phyloP scores from a whole-genome alignment of 2,329 filamentous ascomycete genomes.

The Trichoderma pleuroti region DNA sequence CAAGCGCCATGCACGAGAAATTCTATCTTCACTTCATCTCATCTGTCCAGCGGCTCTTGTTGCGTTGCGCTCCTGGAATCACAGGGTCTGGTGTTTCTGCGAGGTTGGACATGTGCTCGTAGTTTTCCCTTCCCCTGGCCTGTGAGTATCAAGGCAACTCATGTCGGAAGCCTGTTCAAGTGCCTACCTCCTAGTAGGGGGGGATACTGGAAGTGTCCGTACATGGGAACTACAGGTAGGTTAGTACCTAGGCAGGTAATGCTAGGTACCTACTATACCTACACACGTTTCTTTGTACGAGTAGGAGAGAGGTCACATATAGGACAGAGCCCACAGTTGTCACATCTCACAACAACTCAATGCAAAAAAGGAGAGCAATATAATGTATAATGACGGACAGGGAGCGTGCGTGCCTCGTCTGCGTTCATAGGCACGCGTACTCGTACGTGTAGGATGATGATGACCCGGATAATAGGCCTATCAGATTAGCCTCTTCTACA shows the following conservation, averaged over 20 bases:
- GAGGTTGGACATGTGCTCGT: background rate
- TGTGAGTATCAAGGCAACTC: background rate
- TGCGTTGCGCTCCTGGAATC: background rate
- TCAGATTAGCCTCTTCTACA: background rate
- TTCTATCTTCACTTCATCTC: background rate
- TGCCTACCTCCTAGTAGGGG: background rate
- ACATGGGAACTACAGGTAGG: background rate
- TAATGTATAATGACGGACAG: background rate
- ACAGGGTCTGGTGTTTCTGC: background rate
- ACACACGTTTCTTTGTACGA: background rate
- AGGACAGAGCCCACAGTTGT: background rate
- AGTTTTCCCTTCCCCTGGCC: background rate
- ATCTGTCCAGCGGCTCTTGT: background rate
- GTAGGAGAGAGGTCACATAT: background rate
- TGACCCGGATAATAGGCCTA: background rate
- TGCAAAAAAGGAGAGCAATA: background rate
- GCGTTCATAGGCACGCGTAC: background rate
- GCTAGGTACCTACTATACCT: too few species aligned
- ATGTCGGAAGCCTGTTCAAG: background rate
- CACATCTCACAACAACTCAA: background rate
- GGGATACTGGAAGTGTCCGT: background rate
- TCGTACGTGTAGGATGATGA: background rate
- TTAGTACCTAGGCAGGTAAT: too few species aligned
- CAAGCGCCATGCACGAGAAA: constrained; percentile 7
- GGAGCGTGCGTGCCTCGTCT: background rate